Evolutionary conservation across 2,329 filamentous ascomycete genomes (phyloP).

Genomic region (Cladosporium halotolerans): DNA sequence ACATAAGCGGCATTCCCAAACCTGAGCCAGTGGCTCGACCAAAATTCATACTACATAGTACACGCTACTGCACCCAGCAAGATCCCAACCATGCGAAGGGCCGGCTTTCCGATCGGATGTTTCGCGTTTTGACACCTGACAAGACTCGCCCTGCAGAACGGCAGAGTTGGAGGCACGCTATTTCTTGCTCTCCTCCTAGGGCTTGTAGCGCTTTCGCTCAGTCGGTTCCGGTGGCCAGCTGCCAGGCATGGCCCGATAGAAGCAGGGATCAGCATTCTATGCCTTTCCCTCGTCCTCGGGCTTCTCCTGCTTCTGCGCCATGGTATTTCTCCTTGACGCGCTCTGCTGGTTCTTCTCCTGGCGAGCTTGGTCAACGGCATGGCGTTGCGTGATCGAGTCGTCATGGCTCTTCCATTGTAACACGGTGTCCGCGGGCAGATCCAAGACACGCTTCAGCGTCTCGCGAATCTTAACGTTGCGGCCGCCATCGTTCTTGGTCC

Average conservation of each 20-base stretch:
- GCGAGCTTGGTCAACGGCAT: slow-evolving; percentile 82
- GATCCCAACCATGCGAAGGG: not conserved
- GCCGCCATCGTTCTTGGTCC: slow-evolving; percentile 89
- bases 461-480: slow-evolving; percentile 97
- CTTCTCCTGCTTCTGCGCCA: slow-evolving; percentile 17
- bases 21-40: not conserved
- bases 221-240: slow-evolving; percentile 4
- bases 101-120: too few relatives aligned
- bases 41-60: not conserved
- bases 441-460: slow-evolving; percentile 84
- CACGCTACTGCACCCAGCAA: not conserved
- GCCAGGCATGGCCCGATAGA: slow-evolving; percentile 5
- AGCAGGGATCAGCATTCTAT: not conserved
- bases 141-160: not conserved
- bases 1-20: too few relatives aligned
- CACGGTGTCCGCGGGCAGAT: slow-evolving; percentile 79
- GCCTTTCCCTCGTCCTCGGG: slow-evolving; percentile 5
- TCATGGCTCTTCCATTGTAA: slow-evolving; percentile 96
- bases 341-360: slow-evolving; percentile 63
- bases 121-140: too few relatives aligned
- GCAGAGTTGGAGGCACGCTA: not conserved
- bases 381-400: slow-evolving; percentile 86
- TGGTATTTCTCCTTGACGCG: slow-evolving; percentile 38
- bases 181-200: not conserved
- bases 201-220: not conserved